Base-by-base conservation (phyloP, 768 basidiomycete species). In the Mycena alexandri region DNA sequence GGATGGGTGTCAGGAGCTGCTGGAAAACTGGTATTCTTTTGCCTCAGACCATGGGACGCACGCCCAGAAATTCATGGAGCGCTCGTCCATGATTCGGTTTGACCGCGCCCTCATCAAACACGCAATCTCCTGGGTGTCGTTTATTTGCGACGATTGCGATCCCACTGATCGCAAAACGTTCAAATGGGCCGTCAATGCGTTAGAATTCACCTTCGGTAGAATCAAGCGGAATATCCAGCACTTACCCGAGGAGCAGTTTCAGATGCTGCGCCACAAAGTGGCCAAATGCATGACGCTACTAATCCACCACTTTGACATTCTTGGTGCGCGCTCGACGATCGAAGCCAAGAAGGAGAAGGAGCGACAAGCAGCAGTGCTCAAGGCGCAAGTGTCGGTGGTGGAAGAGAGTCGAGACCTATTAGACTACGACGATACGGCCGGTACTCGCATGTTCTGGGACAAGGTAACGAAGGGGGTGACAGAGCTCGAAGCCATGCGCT, bases 61-160 rank as follows among this genome's bases (percentile, higher is more conserved):
- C 72, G 93, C 92, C 11, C 91, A 95, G 73, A 89, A 91, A 70
- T 90, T 93, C 76, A 93, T 98, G 90, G 95, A 97, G 72, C 86
- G 86, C 17, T 75, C 87, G 0, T 83, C 89, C 0, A 77, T 91
- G 59, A 81, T 86, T 71, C 90, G 92, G 71, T 97, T 98, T 79
- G 92, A 93, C 75, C 88, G 92, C 9, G 85, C 92, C 5, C 84
- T 98, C 38, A 92, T 96, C 78, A 91, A 90, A 67, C 87, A 99
- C 58, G 95, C 96, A 12, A 98, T 99, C 72, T 93, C 94, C 14
- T 99, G 97, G 97, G 94, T 99, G 38, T 92, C 95, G 48, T 99
- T 99, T 83, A 97, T 99, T 70, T 98, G 95, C 80, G 96, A 98
- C 75, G 94, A 96, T 73, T 99, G 98, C 80, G 94, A 98, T 72